Conservation (phyloP, 805 yeast species). For the Blastobotrys peoriensis region DNA sequence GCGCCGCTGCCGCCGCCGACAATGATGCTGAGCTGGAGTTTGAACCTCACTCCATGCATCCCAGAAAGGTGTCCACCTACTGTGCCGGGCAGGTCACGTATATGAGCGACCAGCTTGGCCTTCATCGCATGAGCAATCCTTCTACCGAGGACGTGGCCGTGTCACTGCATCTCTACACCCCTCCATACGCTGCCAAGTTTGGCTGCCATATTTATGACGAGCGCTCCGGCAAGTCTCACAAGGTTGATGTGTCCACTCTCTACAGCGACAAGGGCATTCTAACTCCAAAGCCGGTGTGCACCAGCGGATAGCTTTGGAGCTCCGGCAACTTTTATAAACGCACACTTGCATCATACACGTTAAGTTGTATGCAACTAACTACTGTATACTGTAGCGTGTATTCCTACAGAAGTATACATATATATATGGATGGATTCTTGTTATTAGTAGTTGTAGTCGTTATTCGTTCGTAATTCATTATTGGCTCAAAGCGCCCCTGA, state of each 20-base stretch:
- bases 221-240: slow-evolving; percentile 43
- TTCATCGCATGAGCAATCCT: slow-evolving; percentile 57
- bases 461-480: too few species aligned
- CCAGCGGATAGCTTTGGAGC: too few species aligned
- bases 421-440: too few species aligned
- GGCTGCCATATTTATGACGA: slow-evolving; percentile 42
- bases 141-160: slow-evolving; percentile 41
- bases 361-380: too few species aligned
- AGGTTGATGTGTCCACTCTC: slow-evolving; percentile 53
- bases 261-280: slow-evolving; percentile 55
- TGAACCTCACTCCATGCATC: slow-evolving; percentile 18
- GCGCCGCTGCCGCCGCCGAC: too few species aligned
- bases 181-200: slow-evolving; percentile 61
- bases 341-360: too few species aligned
- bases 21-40: slow-evolving; percentile 20
- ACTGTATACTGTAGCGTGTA: too few species aligned
- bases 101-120: slow-evolving; percentile 59
- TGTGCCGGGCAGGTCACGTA: slow-evolving; percentile 47
- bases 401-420: too few species aligned
- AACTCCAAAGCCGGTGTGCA: too few species aligned
- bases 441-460: too few species aligned
- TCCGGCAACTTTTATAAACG: too few species aligned
- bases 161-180: slow-evolving; percentile 67
- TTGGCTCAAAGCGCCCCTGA: background rate
- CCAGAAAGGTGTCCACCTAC: slow-evolving; percentile 26